A percentile compares a stretch with the other conserved stretches of the same genome.
phyloP scores from a whole-genome alignment of 2,329 filamentous ascomycete genomes.

The Claviceps digitariae region DNA sequence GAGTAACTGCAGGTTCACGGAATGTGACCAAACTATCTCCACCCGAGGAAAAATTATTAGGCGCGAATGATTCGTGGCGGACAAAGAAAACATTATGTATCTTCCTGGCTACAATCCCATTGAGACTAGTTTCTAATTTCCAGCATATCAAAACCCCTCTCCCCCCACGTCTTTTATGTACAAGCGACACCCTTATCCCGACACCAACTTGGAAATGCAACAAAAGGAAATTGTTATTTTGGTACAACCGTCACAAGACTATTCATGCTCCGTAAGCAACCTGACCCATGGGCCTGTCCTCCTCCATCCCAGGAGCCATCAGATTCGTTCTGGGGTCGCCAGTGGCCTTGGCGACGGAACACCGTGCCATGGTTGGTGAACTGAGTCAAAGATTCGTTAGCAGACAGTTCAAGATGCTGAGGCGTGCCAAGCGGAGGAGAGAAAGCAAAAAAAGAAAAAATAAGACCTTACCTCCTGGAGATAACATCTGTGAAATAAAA shows the following conservation, averaged over 20 bases:
- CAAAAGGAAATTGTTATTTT: conserved; percentile 22
- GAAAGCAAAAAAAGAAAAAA: too few species aligned
- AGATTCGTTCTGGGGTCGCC: conserved; percentile 68
- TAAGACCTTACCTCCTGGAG: conserved; percentile 65
- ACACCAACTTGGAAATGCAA: conserved; percentile 8
- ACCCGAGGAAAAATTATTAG: not conserved
- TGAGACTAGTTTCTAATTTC: not conserved
- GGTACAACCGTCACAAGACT: conserved; percentile 15
- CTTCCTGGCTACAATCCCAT: not conserved
- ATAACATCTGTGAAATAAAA: conserved; percentile 98
- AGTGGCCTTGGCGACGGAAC: conserved; percentile 80
- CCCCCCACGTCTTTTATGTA: conserved; percentile 25
- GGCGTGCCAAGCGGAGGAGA: not conserved
- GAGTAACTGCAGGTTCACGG: not conserved
- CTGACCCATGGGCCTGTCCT: conserved; percentile 48
- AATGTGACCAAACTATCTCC: not conserved
- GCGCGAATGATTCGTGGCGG: not conserved
- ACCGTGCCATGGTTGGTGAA: conserved; percentile 96
- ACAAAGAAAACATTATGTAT: conserved; percentile 11
- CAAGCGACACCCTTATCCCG: conserved; percentile 16
- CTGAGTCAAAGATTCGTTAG: conserved; percentile 29
- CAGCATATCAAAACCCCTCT: not conserved
- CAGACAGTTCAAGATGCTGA: conserved; percentile 8
- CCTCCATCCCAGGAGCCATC: conserved; percentile 58
- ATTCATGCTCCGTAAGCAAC: conserved; percentile 42